These are phyloP conservation scores for Blastobotrys chiropterorum DNA, from an alignment of 805 yeast genomes.

Conservation along the genomic window DNA sequence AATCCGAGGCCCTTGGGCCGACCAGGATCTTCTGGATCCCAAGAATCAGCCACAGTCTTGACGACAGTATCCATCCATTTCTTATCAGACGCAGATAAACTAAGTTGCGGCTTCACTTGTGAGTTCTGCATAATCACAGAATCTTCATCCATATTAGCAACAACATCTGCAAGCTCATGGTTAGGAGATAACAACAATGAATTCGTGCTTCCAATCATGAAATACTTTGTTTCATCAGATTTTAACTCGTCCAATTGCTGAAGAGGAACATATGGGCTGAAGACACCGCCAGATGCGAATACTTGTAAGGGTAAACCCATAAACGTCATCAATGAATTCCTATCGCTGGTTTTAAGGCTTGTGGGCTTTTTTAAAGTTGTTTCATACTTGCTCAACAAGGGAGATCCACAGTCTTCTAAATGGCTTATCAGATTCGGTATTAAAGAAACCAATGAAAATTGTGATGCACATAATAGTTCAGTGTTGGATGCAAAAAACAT, in stretches of 20 bases:
- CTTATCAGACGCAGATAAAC: constrained; percentile 56
- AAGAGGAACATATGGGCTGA: constrained; percentile 89
- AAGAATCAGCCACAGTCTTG: constrained; percentile 42
- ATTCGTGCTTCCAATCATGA: constrained; percentile 82
- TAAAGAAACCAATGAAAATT: constrained; percentile 75
- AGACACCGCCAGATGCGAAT: constrained; percentile 80
- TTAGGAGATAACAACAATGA: constrained; percentile 66
- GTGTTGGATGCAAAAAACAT: constrained; percentile 75
- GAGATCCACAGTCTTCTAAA: constrained; percentile 75
- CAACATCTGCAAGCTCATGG: constrained; percentile 55
- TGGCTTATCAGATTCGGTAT: constrained; percentile 74
- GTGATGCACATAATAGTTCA: constrained; percentile 72
- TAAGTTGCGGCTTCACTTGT: constrained; percentile 38
- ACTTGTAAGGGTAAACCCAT: constrained; percentile 84
- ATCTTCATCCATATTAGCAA: constrained; percentile 58
- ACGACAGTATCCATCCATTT: constrained; percentile 63
- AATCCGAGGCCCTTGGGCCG: constrained; percentile 43
- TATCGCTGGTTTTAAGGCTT: constrained; percentile 68
- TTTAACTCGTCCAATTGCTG: constrained; percentile 79
- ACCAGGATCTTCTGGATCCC: constrained; percentile 36
- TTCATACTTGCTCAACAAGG: constrained; percentile 52
- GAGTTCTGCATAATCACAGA: constrained; percentile 43
- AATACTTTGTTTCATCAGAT: constrained; percentile 52
- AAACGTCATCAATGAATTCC: constrained; percentile 68
- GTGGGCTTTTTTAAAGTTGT: constrained; percentile 50